Base-by-base conservation (phyloP, 1,284 basidiomycete species). In the Megacollybia platyphylla region DNA sequence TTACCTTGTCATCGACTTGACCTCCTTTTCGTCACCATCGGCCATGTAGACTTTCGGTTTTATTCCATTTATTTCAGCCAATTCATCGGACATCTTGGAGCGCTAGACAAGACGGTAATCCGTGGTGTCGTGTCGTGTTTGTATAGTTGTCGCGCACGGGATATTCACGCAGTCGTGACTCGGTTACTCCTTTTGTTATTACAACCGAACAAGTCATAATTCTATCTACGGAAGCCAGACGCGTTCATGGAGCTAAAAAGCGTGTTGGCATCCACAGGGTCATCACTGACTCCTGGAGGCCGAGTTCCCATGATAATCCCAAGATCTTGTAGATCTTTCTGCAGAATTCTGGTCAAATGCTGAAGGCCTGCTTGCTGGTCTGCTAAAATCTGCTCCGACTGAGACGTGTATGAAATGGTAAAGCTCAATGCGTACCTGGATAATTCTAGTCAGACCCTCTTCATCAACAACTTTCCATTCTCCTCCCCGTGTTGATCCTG, bases 391-490 rank as follows among this genome's bases (percentile, higher is more conserved):
- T 87, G 50, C 39, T 17, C n/a, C 30, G 15, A 17, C n/a, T 36
- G 30, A 40, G 55, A 20, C 53, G 43, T 31, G 3, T n/a, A 43
- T 35, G 40, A 41, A 10, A 40, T 30, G 42, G 17, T 43, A 43
- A 49, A 41, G 15, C 39, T 44, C 31, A 15, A 36, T 40, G 57
- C 67, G 34, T 51, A 87, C 87, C 68, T 83, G 76, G 10, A 81
- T 71, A 46, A 93, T 76, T 54, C 84, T 77, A 26, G 75, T 70
- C 49, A 92, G 62, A 1, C 85, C 84, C 8, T 86, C 85, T 51
- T 88, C 84, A 57, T 93, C 88, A 2, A 86, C 82, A 15, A 88
- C 83, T 6, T 82, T 73, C 89, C 89, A 92, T 39, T 70, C 66
- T 29, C 59, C 59, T 2, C 62, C 67, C 42, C 60, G 62, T 39